Conservation (phyloP, 257 asterid genomes). For the Orobanche coerulescens region DNA sequence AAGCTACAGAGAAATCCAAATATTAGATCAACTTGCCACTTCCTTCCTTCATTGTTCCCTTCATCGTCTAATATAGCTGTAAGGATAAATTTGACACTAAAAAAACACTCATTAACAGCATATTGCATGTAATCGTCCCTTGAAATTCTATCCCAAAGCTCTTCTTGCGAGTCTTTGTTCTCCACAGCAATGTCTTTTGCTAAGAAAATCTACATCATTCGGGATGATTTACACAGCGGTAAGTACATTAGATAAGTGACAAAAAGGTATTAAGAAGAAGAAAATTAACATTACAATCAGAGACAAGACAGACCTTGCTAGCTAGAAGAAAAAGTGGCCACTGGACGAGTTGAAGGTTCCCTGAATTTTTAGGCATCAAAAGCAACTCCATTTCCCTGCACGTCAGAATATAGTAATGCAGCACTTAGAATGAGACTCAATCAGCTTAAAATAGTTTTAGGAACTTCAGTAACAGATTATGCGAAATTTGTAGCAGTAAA, state of each 20-base stretch:
- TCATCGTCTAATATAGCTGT: constrained; percentile 65
- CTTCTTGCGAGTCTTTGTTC: constrained; percentile 71
- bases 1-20: constrained; percentile 14
- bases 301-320: constrained; percentile 65
- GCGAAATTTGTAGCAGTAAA: constrained; percentile 15
- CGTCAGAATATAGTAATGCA: constrained; percentile 13
- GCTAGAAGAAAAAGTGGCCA: constrained; percentile 97
- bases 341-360: constrained; percentile 64
- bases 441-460: constrained; percentile 7
- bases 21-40: constrained; percentile 46
- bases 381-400: constrained; percentile 91
- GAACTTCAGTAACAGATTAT: constrained; percentile 9
- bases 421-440: constrained; percentile 14
- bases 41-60: constrained; percentile 79
- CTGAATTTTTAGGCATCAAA: constrained; percentile 77
- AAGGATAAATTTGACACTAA: constrained; percentile 57
- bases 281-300: constrained; percentile 10
- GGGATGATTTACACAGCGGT: constrained; percentile 9
- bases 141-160: constrained; percentile 87
- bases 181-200: constrained; percentile 91
- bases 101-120: constrained; percentile 87
- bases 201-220: constrained; percentile 52
- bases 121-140: constrained; percentile 96
- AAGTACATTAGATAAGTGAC: constrained; percentile 19
- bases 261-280: constrained; percentile 6